Conservation (phyloP, 805 yeast species). For the Cyberlindnera xylosilytica region DNA sequence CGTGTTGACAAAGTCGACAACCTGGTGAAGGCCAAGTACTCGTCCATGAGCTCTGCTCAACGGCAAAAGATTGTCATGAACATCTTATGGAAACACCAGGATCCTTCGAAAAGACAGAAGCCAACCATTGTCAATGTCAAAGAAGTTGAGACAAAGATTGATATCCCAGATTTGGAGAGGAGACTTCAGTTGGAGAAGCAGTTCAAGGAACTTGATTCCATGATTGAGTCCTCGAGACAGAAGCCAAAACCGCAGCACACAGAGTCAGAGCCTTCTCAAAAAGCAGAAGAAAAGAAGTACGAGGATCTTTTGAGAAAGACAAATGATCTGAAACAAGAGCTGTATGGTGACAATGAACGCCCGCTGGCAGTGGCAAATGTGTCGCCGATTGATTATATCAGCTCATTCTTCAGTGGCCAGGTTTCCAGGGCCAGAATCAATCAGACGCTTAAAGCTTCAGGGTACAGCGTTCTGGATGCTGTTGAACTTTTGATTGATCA, state of each 20-base stretch:
- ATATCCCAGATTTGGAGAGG: constrained; percentile 27
- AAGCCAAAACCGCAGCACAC: not conserved
- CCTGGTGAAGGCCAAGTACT: constrained; percentile 26
- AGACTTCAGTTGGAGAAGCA: constrained; percentile 27
- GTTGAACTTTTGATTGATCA: constrained; percentile 20
- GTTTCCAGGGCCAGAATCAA: constrained; percentile 33
- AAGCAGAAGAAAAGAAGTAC: constrained; percentile 13
- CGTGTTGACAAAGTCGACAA: constrained; percentile 36
- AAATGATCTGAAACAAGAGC: constrained; percentile 17
- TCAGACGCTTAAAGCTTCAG: constrained; percentile 34
- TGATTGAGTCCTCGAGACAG: constrained; percentile 2
- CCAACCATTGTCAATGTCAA: constrained; percentile 24
- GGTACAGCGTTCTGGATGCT: constrained; percentile 33
- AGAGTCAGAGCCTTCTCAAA: too few relatives aligned
- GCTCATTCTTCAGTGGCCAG: constrained; percentile 31
- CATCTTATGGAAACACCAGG: constrained; percentile 39
- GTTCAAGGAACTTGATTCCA: constrained; percentile 17
- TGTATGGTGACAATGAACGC: constrained; percentile 16
- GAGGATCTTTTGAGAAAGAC: constrained; percentile 20
- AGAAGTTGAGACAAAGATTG: constrained; percentile 16
- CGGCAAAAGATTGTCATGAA: constrained; percentile 37
- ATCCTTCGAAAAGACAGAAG: constrained; percentile 22
- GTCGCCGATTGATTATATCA: constrained; percentile 37
- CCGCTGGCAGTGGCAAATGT: constrained; percentile 5
- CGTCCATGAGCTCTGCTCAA: constrained; percentile 21